phyloP scores from a whole-genome alignment of 495 filamentous ascomycete genomes.

The Aspergillus avenaceus region DNA sequence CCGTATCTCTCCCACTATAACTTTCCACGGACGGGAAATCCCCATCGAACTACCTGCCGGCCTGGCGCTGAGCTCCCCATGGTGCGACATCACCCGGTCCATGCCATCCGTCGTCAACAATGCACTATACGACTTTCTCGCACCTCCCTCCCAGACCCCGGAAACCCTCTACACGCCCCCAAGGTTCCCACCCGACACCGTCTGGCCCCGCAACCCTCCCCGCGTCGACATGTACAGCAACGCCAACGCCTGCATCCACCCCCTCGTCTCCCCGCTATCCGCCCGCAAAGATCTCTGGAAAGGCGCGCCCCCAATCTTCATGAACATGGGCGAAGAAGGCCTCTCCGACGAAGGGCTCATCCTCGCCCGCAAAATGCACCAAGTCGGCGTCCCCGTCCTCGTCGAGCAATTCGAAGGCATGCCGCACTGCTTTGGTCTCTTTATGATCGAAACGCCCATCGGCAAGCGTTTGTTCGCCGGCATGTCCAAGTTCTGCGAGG shows the following conservation, averaged over 20 bases:
- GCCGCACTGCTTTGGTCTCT: slow-evolving; percentile 77
- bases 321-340: slow-evolving; percentile 75
- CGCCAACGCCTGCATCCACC: slow-evolving; percentile 61
- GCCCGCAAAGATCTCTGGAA: slow-evolving; percentile 57
- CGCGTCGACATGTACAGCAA: slow-evolving; percentile 66
- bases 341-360: slow-evolving; percentile 69
- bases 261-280: slow-evolving; percentile 67
- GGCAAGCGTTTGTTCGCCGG: slow-evolving; percentile 50
- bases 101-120: slow-evolving; percentile 66
- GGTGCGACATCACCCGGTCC: slow-evolving; percentile 72
- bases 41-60: slow-evolving; percentile 67
- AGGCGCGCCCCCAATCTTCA: slow-evolving; percentile 64
- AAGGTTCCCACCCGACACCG: slow-evolving; percentile 44
- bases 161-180: slow-evolving; percentile 19
- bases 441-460: slow-evolving; percentile 52
- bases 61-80: slow-evolving; percentile 61
- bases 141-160: slow-evolving; percentile 37
- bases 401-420: slow-evolving; percentile 80
- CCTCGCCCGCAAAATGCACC: slow-evolving; percentile 54
- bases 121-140: slow-evolving; percentile 71
- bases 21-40: slow-evolving; percentile 62
- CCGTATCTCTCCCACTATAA: slow-evolving; percentile 46
- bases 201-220: slow-evolving; percentile 72
- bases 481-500: slow-evolving; percentile 52
- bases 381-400: slow-evolving; percentile 59